phyloP scores from a whole-genome alignment of 148 eudicot genomes.

The Polygonum aviculare region DNA sequence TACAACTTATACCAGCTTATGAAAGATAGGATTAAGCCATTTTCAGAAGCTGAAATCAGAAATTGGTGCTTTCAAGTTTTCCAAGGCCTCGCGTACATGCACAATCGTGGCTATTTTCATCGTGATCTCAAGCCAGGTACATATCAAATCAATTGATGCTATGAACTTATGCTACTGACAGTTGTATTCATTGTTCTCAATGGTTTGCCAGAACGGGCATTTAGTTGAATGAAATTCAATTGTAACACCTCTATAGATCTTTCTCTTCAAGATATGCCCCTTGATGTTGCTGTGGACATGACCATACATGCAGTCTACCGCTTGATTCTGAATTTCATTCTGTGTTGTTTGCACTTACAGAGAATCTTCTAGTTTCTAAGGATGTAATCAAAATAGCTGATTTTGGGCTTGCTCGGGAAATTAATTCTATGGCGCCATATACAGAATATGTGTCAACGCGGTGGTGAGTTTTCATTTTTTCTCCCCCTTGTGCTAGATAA shows the following conservation, averaged over 20 bases:
- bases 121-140: constrained; percentile 95
- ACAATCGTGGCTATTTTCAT: constrained; percentile 89
- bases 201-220: not conserved
- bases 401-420: constrained; percentile 97
- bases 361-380: constrained; percentile 78
- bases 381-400: constrained; percentile 80
- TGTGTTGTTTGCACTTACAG: constrained; percentile 23
- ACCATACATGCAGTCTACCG: not conserved
- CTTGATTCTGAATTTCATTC: not conserved
- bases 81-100: constrained; percentile 93
- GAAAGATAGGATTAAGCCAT: constrained; percentile 56
- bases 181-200: not conserved
- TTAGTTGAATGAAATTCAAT: not conserved
- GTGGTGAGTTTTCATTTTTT: constrained; percentile 36
- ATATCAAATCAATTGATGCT: not conserved
- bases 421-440: constrained; percentile 63
- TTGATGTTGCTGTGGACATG: not conserved
- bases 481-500: not conserved
- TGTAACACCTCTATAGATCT: not conserved
- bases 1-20: constrained; percentile 80
- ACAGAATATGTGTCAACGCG: constrained; percentile 93
- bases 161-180: not conserved
- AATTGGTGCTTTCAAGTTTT: constrained; percentile 92
- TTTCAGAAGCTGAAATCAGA: constrained; percentile 75
- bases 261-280: not conserved